Evolutionary conservation across 805 yeast species (phyloP), one percentile per base, ranked within the genome.

Genomic region (Cyberlindnera nakhonratchasimensis): DNA sequence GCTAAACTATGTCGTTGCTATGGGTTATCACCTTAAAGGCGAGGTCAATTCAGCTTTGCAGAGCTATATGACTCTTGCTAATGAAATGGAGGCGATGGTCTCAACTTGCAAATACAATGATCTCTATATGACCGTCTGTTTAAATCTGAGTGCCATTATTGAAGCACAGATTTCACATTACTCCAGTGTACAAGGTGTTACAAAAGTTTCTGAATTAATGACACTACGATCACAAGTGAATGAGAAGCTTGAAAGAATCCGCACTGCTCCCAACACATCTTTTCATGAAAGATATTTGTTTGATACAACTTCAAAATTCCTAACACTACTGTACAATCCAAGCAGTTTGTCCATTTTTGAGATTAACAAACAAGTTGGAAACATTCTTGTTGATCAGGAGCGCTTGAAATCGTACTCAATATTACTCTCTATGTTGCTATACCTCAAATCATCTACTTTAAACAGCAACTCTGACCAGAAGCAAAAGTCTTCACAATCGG

Each of bases 381-480:
- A 34, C 12, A 34, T 47, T 12, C 36, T 47, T 5, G 29, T 30
- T 4, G 45, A 52, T 18, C 54, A 51, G 28, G 45, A 48, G 5
- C 36, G 42, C n/a, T 28, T 55, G 16, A 54, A 50, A 23, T 36
- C 39, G 13, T 49, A 31, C 18, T 59, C 61, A 5, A 18, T 57
- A 28, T 25, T 57, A 13, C 45, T 50, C 6, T 41, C 61, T 2
- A 43, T 55, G 34, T 28, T 55, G 14, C 35, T 58, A 5, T 54
- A 52, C 22, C 19, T 55, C 10, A 53, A 55, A 37, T 55, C 61
- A 2, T 36, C 24, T 2, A 52, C 59, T 2, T 28, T 54, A 25
- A 56, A 54, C 43, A 43, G 53, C n/a, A 57, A 55, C 30, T 57
- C 60, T 2, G 59, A 58, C 38, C 52, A 58, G 37, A 57, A 47